Conservation (phyloP, 306 rosid genomes). For the Quercus wislizeni region DNA sequence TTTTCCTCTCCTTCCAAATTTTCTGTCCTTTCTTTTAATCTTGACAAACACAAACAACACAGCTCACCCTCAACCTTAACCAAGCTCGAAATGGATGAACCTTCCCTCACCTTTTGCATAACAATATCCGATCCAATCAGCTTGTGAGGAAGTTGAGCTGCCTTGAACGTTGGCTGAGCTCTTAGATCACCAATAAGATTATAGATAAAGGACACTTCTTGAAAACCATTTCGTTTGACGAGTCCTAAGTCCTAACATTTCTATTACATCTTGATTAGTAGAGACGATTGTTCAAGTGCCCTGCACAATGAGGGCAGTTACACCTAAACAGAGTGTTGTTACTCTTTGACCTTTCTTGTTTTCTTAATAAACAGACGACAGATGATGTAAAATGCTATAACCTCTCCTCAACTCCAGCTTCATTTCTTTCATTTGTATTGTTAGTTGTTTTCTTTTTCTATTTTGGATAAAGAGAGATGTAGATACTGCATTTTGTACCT, state of each 20-base stretch:
- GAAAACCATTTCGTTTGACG: conserved; percentile 46
- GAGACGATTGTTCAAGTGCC: conserved; percentile 7
- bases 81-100: conserved; percentile 20
- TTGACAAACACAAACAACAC: conserved; percentile 32
- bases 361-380: background rate
- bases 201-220: conserved; percentile 40
- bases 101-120: conserved; percentile 15
- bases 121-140: conserved; percentile 12
- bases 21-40: conserved; percentile 21
- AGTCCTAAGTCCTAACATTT: background rate
- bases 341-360: conserved; percentile 63
- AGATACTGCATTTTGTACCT: too few species aligned
- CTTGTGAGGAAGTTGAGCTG: conserved; percentile 25
- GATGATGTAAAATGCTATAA: background rate
- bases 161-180: conserved; percentile 27
- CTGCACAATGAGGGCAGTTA: conserved; percentile 41
- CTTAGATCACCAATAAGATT: conserved; percentile 31
- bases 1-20: conserved; percentile 40
- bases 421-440: background rate
- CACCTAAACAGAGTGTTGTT: conserved; percentile 72
- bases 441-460: background rate
- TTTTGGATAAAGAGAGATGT: too few species aligned
- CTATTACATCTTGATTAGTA: conserved; percentile 35
- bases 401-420: conserved; percentile 7
- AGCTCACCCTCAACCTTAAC: conserved; percentile 25